These are phyloP conservation scores for Infundibulicybe gibba DNA, from an alignment of 768 basidiomycete species.

Conservation along the genomic window DNA sequence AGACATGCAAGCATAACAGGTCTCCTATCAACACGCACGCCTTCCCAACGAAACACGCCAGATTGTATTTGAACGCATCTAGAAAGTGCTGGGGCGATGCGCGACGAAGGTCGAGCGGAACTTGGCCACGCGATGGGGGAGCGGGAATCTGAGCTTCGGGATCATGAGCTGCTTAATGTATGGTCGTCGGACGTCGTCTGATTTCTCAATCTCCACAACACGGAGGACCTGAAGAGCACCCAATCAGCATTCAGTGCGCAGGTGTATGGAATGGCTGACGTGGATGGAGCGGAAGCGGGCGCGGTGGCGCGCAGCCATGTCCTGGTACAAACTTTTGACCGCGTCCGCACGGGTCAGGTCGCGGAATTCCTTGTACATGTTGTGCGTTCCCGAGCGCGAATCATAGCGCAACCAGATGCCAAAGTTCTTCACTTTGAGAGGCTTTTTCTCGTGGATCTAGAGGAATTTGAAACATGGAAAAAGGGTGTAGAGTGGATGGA, in stretches of 20 bases:
- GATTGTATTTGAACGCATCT: constrained; percentile 10
- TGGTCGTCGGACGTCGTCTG: constrained; percentile 87
- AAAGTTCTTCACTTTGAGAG: constrained; percentile 99
- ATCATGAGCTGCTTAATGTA: constrained; percentile 96
- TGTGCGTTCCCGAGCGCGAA: constrained; percentile 99
- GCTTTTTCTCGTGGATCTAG: constrained; percentile 97
- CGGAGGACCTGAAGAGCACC: constrained; percentile 75
- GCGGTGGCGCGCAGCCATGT: constrained; percentile 99
- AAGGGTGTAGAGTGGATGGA: no score
- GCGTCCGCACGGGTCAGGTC: constrained; percentile 93
- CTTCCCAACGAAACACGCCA: no score
- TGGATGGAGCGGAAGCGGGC: constrained; percentile 99
- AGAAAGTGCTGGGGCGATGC: constrained; percentile 73
- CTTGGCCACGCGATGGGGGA: constrained; percentile 86
- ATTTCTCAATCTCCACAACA: constrained; percentile 93
- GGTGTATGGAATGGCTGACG: constrained; percentile 41
- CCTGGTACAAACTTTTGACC: constrained; percentile 96
- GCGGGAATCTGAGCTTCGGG: constrained; percentile 94
- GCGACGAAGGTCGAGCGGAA: constrained; percentile 79
- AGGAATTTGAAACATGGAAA: constrained; percentile 1
- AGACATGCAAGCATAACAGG: no score
- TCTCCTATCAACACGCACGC: no score
- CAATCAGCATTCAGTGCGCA: neutral
- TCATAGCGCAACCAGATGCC: constrained; percentile 99
- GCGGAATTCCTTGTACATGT: constrained; percentile 99